These are phyloP conservation scores for Ganoderma boninense DNA, from an alignment of 1,284 basidiomycete genomes.

Conservation along the genomic window DNA sequence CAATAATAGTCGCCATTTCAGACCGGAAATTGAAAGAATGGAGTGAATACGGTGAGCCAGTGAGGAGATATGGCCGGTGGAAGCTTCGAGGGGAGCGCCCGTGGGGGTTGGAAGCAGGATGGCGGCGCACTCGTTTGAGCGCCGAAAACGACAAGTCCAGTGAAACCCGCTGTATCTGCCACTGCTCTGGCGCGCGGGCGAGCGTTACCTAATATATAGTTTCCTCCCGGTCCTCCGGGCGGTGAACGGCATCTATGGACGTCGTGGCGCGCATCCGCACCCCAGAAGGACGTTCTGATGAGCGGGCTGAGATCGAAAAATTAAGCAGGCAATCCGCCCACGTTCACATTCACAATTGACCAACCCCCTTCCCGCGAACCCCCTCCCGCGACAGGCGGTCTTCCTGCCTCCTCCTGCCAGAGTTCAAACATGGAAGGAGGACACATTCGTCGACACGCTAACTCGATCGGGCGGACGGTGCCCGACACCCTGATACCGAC, in stretches of 20 bases:
- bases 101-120: too few species aligned
- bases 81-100: too few species aligned
- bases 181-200: not conserved
- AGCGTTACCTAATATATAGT: constrained; percentile 31
- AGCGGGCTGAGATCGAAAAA: constrained; percentile 15
- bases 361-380: constrained; percentile 12
- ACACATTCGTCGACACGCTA: not conserved
- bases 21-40: too few species aligned
- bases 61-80: too few species aligned
- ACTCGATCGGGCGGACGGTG: not conserved
- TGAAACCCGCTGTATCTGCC: too few species aligned
- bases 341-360: constrained; percentile 4
- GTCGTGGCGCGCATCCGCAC: constrained; percentile 5
- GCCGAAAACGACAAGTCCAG: too few species aligned
- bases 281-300: constrained; percentile 19
- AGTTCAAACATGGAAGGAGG: not conserved
- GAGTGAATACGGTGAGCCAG: too few species aligned
- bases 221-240: constrained; percentile 19
- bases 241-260: constrained; percentile 5
- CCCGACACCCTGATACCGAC: not conserved
- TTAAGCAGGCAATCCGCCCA: constrained; percentile 2
- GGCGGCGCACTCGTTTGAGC: too few species aligned
- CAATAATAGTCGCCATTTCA: too few species aligned
- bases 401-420: constrained; percentile 1
- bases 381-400: not conserved